Evolutionary conservation across 2,329 filamentous ascomycete genomes (phyloP).

Genomic region (Trichoderma arundinaceum): DNA sequence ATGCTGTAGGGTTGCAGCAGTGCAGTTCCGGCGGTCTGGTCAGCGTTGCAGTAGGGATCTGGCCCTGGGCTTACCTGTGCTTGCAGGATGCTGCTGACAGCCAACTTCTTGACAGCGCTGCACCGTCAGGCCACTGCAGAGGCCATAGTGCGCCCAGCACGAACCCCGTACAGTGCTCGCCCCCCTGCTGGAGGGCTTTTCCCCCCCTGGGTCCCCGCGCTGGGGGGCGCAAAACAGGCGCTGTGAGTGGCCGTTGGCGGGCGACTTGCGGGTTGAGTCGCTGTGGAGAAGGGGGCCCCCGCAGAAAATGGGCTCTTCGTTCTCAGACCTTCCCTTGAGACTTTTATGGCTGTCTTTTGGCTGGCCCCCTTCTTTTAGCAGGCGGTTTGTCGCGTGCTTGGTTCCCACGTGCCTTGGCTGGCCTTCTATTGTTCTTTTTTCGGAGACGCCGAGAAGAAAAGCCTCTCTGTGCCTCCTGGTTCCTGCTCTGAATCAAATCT

Average conservation of each 20-base stretch:
- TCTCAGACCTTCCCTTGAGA: too few relatives aligned
- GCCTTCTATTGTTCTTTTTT: constrained; percentile 1
- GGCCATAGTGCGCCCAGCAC: background rate
- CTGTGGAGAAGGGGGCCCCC: background rate
- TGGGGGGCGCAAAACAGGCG: background rate
- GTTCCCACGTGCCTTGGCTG: constrained; percentile 20
- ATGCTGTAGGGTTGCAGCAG: background rate
- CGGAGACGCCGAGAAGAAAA: constrained; percentile 24
- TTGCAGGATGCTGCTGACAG: too few relatives aligned
- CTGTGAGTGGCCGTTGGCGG: constrained; percentile 8
- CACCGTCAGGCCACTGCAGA: too few relatives aligned
- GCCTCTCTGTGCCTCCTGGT: background rate
- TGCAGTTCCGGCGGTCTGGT: background rate
- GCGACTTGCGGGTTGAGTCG: background rate
- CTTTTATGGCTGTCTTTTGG: too few relatives aligned
- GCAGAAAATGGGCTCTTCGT: too few relatives aligned
- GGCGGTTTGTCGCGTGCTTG: constrained; percentile 21
- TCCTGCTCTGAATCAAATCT: too few relatives aligned
- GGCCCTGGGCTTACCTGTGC: too few relatives aligned
- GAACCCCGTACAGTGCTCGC: background rate
- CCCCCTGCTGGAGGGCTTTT: background rate
- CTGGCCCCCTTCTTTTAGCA: background rate
- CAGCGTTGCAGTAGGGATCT: too few relatives aligned
- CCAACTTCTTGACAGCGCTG: too few relatives aligned
- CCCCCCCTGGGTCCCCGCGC: background rate